Evolutionary conservation across 345 rosid genomes (phyloP).

Genomic region (Chamaenerion angustifolium): DNA sequence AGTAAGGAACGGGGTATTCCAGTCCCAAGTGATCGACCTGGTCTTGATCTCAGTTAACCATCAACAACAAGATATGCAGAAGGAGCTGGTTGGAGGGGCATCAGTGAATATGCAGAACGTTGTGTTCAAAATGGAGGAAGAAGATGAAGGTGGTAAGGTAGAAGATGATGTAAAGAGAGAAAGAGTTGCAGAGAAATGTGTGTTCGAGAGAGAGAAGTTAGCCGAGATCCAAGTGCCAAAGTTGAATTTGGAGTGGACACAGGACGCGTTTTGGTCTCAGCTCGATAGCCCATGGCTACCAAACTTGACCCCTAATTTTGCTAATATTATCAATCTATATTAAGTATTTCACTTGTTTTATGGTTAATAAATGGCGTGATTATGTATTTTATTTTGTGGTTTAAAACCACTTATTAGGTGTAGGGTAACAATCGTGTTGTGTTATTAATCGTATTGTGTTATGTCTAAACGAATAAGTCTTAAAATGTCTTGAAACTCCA

Average conservation of each 20-base stretch:
- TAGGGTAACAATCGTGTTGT: too few species aligned
- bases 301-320: slow-evolving; percentile 39
- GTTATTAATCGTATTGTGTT: too few species aligned
- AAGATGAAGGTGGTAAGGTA: background rate
- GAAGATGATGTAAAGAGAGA: background rate
- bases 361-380: too few species aligned
- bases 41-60: too few species aligned
- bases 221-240: slow-evolving; percentile 69
- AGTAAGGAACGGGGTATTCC: slow-evolving; percentile 18
- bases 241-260: slow-evolving; percentile 47
- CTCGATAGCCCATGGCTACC: slow-evolving; percentile 77
- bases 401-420: too few species aligned
- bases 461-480: too few species aligned
- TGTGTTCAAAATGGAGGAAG: background rate
- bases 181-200: slow-evolving; percentile 6
- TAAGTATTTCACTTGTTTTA: too few species aligned
- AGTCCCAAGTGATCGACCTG: slow-evolving; percentile 26
- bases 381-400: too few species aligned
- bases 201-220: slow-evolving; percentile 26
- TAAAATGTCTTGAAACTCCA: too few species aligned
- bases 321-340: slow-evolving; percentile 43
- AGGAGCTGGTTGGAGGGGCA: background rate
- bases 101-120: too few species aligned
- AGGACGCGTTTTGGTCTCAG: slow-evolving; percentile 41
- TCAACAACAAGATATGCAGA: slow-evolving; percentile 22